Evolutionary conservation across 2,329 filamentous ascomycete species (phyloP), one percentile per base, ranked within the genome.

Genomic region (Colletotrichum melonis): DNA sequence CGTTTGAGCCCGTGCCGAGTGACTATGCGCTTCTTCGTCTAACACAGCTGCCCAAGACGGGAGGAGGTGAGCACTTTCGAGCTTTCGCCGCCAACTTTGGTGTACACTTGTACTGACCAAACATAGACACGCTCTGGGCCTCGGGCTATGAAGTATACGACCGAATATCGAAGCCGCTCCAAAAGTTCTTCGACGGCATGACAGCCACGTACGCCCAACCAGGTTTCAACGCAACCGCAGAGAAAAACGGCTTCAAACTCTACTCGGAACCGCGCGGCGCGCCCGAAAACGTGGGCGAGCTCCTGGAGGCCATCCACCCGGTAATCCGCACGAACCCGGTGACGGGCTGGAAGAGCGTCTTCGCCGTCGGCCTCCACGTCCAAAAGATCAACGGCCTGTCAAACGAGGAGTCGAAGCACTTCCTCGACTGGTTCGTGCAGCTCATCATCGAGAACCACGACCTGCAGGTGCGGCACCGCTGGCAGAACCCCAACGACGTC

Each of bases 1-100:
- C 88, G 0, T 93, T 92, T 72, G 92, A 93, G 81, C 88, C 87
- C 0, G 82, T 89, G 4, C 92, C 92, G 0, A 86, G 87, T 8
- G 91, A 93, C 78, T 93, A 93, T 76, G 86, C 91, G 0, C 84
- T 88, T 0, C 82, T 93, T 1, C 81, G 88, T 0, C 79, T 92
- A 3, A 85, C 84, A 0, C 80, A 90, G 76, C 80, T 91, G 1
- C 90, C 90, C 4, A 82, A 83, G 67, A 89, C 86, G 0, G 89
- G 89, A 5, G 86, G 89, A 54, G 89, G 83, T 83, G 75, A 86
- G 81, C 1, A 5, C 22, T 1, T 19, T 16, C 1, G 11, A 12
- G 1, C 3, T 3, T 1, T 26, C 6, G 35, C 22, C 24, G 30
- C 0, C 28, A 6, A 1, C 11, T 5, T n/a, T 32, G 19, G 9